A percentile compares a stretch with the other conserved stretches of the same genome.
Conservation (phyloP, 2,329 filamentous ascomycete species). For the Neopestalotiopsis sp. region DNA sequence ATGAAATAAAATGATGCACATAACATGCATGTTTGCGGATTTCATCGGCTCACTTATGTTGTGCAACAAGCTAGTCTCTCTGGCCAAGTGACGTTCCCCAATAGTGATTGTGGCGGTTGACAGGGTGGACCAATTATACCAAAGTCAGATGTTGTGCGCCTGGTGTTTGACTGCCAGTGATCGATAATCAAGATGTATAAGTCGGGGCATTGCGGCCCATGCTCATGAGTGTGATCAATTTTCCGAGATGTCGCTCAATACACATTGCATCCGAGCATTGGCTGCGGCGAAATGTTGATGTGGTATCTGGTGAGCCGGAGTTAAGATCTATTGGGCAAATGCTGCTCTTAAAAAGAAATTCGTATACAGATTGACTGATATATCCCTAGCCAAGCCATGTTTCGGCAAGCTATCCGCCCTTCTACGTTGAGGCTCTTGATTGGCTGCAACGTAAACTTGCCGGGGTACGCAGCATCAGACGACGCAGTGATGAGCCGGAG, state of each 20-base stretch:
- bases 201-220: background rate
- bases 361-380: background rate
- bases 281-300: background rate
- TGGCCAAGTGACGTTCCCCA: background rate
- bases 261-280: background rate
- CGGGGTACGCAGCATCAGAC: background rate
- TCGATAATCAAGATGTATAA: background rate
- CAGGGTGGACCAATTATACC: background rate
- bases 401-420: background rate
- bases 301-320: background rate
- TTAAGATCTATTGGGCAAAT: background rate
- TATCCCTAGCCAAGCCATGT: background rate
- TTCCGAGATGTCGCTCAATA: background rate
- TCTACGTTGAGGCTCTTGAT: background rate
- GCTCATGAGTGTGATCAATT: background rate
- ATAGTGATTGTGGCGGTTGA: background rate
- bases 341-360: background rate
- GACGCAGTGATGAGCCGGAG: background rate
- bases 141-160: background rate
- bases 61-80: background rate
- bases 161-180: background rate
- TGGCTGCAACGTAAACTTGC: background rate
- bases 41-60: background rate
- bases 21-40: background rate
- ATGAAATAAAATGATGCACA: background rate